Evolutionary conservation across 108 stramenopile genomes (phyloP), one percentile per base, ranked within the genome.

Genomic region (Schizochytrium sp.): DNA sequence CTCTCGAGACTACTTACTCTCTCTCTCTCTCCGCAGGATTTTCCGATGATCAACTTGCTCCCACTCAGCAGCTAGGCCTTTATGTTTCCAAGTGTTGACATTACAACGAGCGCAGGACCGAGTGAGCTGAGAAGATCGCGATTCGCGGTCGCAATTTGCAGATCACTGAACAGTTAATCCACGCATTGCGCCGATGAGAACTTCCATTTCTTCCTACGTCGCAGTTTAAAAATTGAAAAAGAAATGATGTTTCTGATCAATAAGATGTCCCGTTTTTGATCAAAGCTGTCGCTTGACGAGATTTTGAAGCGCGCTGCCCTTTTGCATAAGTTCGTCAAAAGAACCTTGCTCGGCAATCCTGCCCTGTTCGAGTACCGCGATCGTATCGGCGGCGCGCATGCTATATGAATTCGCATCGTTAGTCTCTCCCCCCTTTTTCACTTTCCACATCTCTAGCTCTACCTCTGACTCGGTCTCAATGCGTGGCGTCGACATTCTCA

Each of bases 291-390:
- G 45, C 76, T 83, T 83, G 76, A 83, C 28, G 16, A 83, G 51
- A 34, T 83, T 53, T 45, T 83, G 76, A 12, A 83, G 28, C 6
- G 19, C 29, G 29, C 21, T 72, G 12, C 28, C 76, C 10, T 83
- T 53, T 12, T 34, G 44, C 19, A 69, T 21, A 5, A 88, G 63
- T 41, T 63, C 60, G 55, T 60, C 58, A 55, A 87, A 58, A 5
- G 90, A 14, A 10, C 90, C 90, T 25, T 43, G 29, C 83, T 90
- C 90, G 5, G 47, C 87, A 53, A 90, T 60, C 25, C 21, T 21
- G 28, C 90, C 88, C 28, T 44, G 28, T n/a, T 53, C 48, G 28
- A 88, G 60, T 47, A 88, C 60, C 8, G 60, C 60, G 28, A 69
- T 60, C 14, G 23, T 51, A 16, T 88, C 51, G 47, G 88, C 88